Evolutionary conservation across 176 grass and related monocot species (phyloP).

Genomic region (Phoenix dactylifera): DNA sequence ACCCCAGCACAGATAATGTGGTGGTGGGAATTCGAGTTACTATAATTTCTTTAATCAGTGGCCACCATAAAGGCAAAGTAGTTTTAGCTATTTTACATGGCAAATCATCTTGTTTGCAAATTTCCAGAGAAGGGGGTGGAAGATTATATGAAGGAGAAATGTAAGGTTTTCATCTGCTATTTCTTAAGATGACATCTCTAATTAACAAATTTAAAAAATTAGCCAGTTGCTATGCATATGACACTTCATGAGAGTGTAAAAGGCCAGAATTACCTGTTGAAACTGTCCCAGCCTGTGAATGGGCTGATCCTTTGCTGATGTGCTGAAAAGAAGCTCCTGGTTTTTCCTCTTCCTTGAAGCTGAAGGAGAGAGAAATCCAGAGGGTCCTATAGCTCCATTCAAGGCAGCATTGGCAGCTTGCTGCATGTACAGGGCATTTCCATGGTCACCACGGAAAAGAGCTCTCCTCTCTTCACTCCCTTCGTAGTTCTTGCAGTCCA

Average conservation of each 20-base stretch:
- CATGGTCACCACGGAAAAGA: conserved; percentile 7
- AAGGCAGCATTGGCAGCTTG: conserved; percentile 24
- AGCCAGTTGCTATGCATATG: too few relatives aligned
- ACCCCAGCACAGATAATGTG: too few relatives aligned
- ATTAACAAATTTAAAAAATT: too few relatives aligned
- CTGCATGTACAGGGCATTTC: conserved; percentile 14
- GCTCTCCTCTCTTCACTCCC: conserved; percentile 29
- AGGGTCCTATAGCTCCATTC: conserved; percentile 22
- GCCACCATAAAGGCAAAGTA: too few relatives aligned
- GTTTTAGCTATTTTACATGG: too few relatives aligned
- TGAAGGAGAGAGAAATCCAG: conserved; percentile 11
- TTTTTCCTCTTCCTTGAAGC: conserved; percentile 16
- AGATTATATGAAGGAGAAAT: background rate
- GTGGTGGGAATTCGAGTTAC: too few relatives aligned
- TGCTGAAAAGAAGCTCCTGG: background rate
- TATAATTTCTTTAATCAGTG: too few relatives aligned
- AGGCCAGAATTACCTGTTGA: conserved; percentile 20
- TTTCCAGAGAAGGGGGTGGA: background rate
- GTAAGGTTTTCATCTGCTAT: too few relatives aligned
- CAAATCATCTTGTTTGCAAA: too few relatives aligned
- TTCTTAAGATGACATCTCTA: too few relatives aligned
- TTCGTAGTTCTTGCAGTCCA: conserved; percentile 32
- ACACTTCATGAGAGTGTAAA: conserved; percentile 2
- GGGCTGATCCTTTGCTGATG: conserved; percentile 16
- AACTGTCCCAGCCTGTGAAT: conserved; percentile 12